Base-by-base conservation (phyloP, 768 basidiomycete genomes). In the Dictyophora rubrovolvata region DNA sequence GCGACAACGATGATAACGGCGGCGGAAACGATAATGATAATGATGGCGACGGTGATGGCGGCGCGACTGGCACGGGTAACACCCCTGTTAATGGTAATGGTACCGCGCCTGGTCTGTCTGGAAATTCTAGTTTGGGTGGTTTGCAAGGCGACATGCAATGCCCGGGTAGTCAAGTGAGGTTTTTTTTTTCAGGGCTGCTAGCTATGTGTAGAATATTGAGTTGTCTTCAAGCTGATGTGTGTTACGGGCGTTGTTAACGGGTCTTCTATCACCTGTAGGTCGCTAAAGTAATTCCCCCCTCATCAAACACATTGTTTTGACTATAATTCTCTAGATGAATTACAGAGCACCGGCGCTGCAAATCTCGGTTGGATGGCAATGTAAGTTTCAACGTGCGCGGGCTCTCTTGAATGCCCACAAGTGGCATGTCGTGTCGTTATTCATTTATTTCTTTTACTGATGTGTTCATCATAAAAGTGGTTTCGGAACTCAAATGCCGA, bases 321-420 rank as follows among this genome's bases (percentile, higher is more conserved):
- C 54, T 55, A 5, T 23, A 17, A 23, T 54, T 54, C 47, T 48
- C 7, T 60, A 84, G 81, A 82, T 69, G 71, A 75, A 3, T 67
- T 84, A 20, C 73, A 78, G 53, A 79, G 77, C 60, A 71, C 70
- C 5, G 78, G 74, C 18, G 66, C 62, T 48, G 62, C 58, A 18
- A 61, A 62, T 1, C 67, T 77, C 12, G 83, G 81, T 10, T 84
- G 82, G 82, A 83, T 84, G 80, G 82, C 73, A 34, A 77, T 84
- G 83, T 82, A 61, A 60, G 76, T 68, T 6, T 20, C 20, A 33
- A 36, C 59, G 16, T 18, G 54, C 42, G 34, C 36, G 42, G 4
- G 28, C 28, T 7, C 28, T n/a, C n/a, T n/a, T n/a, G n/a, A n/a
- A n/a, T n/a, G n/a, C n/a, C 28, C 28, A 28, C 28, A 7, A 28